These are phyloP conservation scores for Dioszegia aurantiaca DNA, from an alignment of 768 basidiomycete species.

Conservation along the genomic window DNA sequence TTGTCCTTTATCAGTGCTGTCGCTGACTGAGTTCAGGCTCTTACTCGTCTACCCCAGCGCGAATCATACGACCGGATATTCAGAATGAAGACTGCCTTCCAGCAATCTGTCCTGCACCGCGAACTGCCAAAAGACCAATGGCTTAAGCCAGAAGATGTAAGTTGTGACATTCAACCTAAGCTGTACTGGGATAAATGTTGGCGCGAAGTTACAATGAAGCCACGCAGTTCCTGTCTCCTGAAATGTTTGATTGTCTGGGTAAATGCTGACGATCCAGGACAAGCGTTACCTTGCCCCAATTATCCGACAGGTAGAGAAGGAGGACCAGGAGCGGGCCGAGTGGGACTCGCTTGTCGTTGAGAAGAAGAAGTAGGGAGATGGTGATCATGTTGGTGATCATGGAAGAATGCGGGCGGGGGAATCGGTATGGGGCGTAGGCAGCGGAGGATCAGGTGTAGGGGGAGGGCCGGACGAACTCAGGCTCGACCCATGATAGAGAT, in stretches of 20 bases:
- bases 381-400: background rate
- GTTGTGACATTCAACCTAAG: constrained; percentile 29
- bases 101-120: constrained; percentile 73
- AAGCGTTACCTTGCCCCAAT: constrained; percentile 80
- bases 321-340: constrained; percentile 69
- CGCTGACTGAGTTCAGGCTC: constrained; percentile 61
- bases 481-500: too few species aligned
- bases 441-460: background rate
- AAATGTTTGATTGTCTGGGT: too few species aligned
- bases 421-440: background rate
- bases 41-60: constrained; percentile 71
- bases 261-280: constrained; percentile 60
- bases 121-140: constrained; percentile 78
- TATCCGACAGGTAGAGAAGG: constrained; percentile 68
- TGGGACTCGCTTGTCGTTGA: constrained; percentile 78
- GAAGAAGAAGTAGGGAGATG: constrained; percentile 56
- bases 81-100: constrained; percentile 71
- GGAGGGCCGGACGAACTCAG: too few species aligned
- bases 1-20: too few species aligned
- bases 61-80: constrained; percentile 86
- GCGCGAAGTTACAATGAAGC: too few species aligned
- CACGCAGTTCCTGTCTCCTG: too few species aligned
- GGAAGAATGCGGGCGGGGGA: background rate
- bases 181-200: too few species aligned
- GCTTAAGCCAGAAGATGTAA: constrained; percentile 71